phyloP scores from a whole-genome alignment of 2,329 filamentous ascomycete genomes.

The Neurospora sp. region DNA sequence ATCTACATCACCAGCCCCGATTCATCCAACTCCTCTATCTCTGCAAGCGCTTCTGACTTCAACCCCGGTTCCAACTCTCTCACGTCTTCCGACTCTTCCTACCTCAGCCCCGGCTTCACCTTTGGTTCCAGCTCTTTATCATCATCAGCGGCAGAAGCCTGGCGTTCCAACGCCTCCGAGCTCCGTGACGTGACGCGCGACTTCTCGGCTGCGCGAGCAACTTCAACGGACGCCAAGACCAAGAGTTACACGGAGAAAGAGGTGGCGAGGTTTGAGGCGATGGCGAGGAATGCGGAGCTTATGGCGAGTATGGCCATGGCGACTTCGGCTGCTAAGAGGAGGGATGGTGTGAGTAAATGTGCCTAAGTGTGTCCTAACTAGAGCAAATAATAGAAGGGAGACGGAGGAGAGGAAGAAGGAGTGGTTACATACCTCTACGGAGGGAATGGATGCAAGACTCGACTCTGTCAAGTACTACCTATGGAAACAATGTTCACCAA shows the following conservation, averaged over 20 bases:
- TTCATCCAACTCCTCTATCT: not conserved
- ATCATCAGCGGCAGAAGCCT: not conserved
- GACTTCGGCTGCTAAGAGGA: not conserved
- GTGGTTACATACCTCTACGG: too few relatives aligned
- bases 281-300: not conserved
- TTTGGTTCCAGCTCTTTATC: too few relatives aligned
- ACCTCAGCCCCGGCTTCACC: not conserved
- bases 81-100: not conserved
- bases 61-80: not conserved
- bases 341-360: not conserved
- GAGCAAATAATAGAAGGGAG: not conserved
- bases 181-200: not conserved
- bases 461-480: too few relatives aligned
- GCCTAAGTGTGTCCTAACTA: not conserved
- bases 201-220: not conserved
- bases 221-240: not conserved
- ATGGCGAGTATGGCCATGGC: not conserved
- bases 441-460: not conserved
- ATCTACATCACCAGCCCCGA: not conserved
- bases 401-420: too few relatives aligned
- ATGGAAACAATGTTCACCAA: not conserved
- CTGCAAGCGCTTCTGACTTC: too few relatives aligned
- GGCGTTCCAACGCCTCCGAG: not conserved
- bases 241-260: not conserved
- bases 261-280: not conserved